A percentile compares a stretch with the other conserved stretches of the same genome.
phyloP scores from a whole-genome alignment of 345 rosid species.

The Euphorbia lathyris region DNA sequence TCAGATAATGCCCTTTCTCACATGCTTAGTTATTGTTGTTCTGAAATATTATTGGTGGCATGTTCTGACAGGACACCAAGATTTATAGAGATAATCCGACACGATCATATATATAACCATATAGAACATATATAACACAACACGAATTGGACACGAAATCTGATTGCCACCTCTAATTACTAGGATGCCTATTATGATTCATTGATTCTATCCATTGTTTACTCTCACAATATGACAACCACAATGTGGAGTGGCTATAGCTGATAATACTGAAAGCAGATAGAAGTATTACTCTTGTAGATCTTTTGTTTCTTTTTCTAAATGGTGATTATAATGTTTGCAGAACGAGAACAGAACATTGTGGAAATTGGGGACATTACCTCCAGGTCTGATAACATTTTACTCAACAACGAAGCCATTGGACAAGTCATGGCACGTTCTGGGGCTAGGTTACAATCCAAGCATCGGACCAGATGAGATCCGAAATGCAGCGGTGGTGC shows the following conservation, averaged over 20 bases:
- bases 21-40: neutral
- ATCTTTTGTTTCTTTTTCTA: neutral
- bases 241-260: neutral
- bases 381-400: slow-evolving; percentile 89
- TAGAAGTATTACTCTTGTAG: neutral
- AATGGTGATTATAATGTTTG: slow-evolving; percentile 22
- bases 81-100: too few species aligned
- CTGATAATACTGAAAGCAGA: slow-evolving; percentile 3
- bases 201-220: neutral
- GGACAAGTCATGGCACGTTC: slow-evolving; percentile 95
- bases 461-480: slow-evolving; percentile 95
- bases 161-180: too few species aligned
- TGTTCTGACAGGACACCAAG: too few species aligned
- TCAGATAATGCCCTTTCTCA: neutral
- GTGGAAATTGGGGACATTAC: slow-evolving; percentile 93
- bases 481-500: slow-evolving; percentile 85
- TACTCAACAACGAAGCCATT: slow-evolving; percentile 93
- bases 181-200: neutral
- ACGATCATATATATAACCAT: too few species aligned
- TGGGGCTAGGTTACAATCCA: slow-evolving; percentile 93
- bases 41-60: too few species aligned
- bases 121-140: too few species aligned
- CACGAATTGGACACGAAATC: too few species aligned
- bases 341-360: slow-evolving; percentile 92
- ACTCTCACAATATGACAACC: neutral